Evolutionary conservation across 345 rosid genomes (phyloP).

Genomic region (Boechera retrofracta): DNA sequence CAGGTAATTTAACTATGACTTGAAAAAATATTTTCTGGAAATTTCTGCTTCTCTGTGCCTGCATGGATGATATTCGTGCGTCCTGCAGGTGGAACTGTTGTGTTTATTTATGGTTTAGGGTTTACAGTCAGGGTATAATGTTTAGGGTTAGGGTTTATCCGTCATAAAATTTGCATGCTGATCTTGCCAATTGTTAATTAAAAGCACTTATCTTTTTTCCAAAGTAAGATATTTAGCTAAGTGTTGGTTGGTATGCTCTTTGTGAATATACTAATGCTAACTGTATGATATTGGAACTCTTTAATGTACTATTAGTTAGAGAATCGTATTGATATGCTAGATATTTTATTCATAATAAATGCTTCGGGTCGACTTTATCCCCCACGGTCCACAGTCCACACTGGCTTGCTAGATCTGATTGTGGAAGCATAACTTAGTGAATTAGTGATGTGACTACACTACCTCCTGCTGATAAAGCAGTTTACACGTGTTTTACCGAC

Average conservation of each 20-base stretch:
- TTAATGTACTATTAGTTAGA: constrained; percentile 5
- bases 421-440: too few relatives aligned
- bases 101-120: constrained; percentile 25
- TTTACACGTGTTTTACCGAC: too few relatives aligned
- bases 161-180: constrained; percentile 9
- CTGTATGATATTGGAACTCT: constrained; percentile 3
- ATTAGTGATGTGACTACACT: too few relatives aligned
- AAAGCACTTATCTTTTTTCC: not conserved
- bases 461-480: too few relatives aligned
- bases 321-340: constrained; percentile 10
- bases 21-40: not conserved
- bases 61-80: constrained; percentile 21
- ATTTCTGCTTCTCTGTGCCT: not conserved
- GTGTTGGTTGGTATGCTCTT: constrained; percentile 5
- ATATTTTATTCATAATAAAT: not conserved
- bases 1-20: constrained; percentile 63
- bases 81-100: constrained; percentile 20
- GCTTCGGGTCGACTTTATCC: not conserved
- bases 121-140: constrained; percentile 8
- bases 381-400: too few relatives aligned
- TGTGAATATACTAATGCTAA: constrained; percentile 14
- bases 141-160: constrained; percentile 13
- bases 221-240: constrained; percentile 7
- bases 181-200: constrained; percentile 3
- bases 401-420: too few relatives aligned